Evolutionary conservation across 805 yeast species (phyloP).

Genomic region (Zygosaccharomyces lentus): DNA sequence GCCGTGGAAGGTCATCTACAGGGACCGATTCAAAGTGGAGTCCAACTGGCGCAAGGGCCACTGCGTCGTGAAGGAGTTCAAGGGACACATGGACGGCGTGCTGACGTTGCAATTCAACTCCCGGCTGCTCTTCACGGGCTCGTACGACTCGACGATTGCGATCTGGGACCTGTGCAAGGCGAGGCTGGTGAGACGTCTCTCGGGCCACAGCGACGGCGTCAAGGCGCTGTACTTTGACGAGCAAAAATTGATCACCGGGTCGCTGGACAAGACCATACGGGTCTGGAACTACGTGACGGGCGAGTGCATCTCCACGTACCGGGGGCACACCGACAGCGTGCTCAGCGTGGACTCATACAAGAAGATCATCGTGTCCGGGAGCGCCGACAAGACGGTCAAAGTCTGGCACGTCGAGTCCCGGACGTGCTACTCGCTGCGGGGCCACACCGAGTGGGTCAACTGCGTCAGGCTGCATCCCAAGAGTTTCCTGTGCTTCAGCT

Average conservation of each 20-base stretch:
- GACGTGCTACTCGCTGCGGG: slow-evolving; percentile 87
- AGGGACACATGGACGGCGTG: slow-evolving; percentile 87
- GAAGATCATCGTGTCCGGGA: slow-evolving; percentile 84
- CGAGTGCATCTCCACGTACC: slow-evolving; percentile 85
- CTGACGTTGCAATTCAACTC: slow-evolving; percentile 81
- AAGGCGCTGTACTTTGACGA: slow-evolving; percentile 81
- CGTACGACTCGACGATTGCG: slow-evolving; percentile 83
- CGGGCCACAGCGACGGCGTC: slow-evolving; percentile 88
- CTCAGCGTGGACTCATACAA: slow-evolving; percentile 75
- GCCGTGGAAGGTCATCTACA: slow-evolving; percentile 94
- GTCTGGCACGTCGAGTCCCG: slow-evolving; percentile 96
- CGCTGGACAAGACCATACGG: slow-evolving; percentile 83
- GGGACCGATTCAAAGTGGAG: slow-evolving; percentile 87
- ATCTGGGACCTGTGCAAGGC: slow-evolving; percentile 91
- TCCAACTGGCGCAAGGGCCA: slow-evolving; percentile 90
- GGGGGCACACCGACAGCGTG: slow-evolving; percentile 88
- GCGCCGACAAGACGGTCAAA: slow-evolving; percentile 84
- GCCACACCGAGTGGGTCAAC: slow-evolving; percentile 91
- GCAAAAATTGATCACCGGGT: slow-evolving; percentile 86
- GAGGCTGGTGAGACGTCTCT: slow-evolving; percentile 65
- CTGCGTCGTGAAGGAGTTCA: slow-evolving; percentile 57
- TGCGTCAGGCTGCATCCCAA: slow-evolving; percentile 80
- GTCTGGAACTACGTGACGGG: slow-evolving; percentile 97
- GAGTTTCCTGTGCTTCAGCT: slow-evolving; percentile 75
- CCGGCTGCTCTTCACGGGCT: slow-evolving; percentile 79